Evolutionary conservation across 176 grass and related monocot genomes (phyloP).

Genomic region (Zoysia pacifica): DNA sequence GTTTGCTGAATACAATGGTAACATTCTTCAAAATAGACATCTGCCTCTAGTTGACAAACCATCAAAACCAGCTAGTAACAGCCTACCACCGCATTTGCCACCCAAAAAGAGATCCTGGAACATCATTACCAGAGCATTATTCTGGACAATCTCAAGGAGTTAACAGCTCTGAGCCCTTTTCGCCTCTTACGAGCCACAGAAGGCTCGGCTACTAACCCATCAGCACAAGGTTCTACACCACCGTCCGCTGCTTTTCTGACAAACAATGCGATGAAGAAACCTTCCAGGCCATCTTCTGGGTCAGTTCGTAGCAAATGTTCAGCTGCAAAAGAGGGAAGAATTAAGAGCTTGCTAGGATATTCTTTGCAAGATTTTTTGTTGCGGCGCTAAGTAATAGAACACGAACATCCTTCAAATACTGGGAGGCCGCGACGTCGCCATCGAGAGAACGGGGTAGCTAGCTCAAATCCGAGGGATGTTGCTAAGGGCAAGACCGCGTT

Average conservation of each 20-base stretch:
- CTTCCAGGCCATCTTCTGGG: slow-evolving; percentile 72
- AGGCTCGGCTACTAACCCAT: not conserved
- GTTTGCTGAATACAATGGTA: too few species aligned
- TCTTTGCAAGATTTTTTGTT: not conserved
- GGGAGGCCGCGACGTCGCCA: slow-evolving; percentile 77
- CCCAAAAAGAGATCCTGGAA: not conserved
- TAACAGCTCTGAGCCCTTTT: slow-evolving; percentile 29
- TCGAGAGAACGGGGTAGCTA: slow-evolving; percentile 65
- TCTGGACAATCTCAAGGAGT: slow-evolving; percentile 56
- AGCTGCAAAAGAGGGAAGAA: slow-evolving; percentile 39
- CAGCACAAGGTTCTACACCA: not conserved
- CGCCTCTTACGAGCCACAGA: not conserved
- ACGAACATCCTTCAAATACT: slow-evolving; percentile 76
- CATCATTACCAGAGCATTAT: slow-evolving; percentile 37
- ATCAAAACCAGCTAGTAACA: not conserved
- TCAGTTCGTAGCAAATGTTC: slow-evolving; percentile 77
- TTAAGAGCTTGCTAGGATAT: not conserved
- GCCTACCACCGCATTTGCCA: not conserved
- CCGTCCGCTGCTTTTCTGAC: slow-evolving; percentile 49
- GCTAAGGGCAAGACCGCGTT: slow-evolving; percentile 70
- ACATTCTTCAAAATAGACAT: not conserved
- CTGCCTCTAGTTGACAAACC: not conserved
- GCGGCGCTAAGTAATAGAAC: not conserved
- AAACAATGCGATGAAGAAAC: slow-evolving; percentile 89
- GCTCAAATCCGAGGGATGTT: slow-evolving; percentile 70